phyloP scores from a whole-genome alignment of 148 eudicot genomes.

The Nepenthes gracilis region DNA sequence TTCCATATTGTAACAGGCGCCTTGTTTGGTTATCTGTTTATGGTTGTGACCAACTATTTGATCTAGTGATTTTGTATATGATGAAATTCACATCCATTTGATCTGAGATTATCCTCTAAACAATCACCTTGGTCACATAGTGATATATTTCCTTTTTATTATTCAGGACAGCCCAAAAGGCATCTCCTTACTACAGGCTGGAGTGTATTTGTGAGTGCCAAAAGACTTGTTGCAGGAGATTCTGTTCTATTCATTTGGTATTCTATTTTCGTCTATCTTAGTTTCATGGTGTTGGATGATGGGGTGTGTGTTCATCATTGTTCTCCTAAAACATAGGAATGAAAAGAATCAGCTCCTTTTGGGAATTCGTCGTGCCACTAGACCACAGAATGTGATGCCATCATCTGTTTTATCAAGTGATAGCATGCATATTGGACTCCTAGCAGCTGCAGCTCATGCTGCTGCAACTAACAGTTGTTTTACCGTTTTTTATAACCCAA shows the following conservation, averaged over 20 bases:
- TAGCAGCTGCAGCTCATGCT: slow-evolving; percentile 99
- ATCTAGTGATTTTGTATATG: neutral
- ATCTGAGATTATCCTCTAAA: neutral
- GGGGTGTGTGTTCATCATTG: neutral
- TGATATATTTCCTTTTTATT: slow-evolving; percentile 7
- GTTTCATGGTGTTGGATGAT: neutral
- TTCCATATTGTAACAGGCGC: too few relatives aligned
- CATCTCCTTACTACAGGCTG: slow-evolving; percentile 98
- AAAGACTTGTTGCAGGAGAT: slow-evolving; percentile 97
- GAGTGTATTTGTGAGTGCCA: slow-evolving; percentile 99
- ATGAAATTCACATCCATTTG: neutral
- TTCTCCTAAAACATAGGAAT: slow-evolving; percentile 41
- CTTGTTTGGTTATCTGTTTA: too few relatives aligned
- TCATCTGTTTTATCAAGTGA: slow-evolving; percentile 98
- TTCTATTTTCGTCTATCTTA: neutral
- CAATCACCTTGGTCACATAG: neutral
- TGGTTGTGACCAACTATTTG: too few relatives aligned
- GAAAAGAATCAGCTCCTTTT: slow-evolving; percentile 93
- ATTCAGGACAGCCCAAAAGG: slow-evolving; percentile 98
- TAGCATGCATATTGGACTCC: slow-evolving; percentile 98
- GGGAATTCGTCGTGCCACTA: slow-evolving; percentile 91
- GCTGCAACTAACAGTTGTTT: slow-evolving; percentile 98
- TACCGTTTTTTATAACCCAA: slow-evolving; percentile 86
- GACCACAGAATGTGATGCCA: slow-evolving; percentile 98
- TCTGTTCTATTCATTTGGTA: slow-evolving; percentile 97